phyloP scores from a whole-genome alignment of 495 filamentous ascomycete species.

The Aspergillus funiculosus region DNA sequence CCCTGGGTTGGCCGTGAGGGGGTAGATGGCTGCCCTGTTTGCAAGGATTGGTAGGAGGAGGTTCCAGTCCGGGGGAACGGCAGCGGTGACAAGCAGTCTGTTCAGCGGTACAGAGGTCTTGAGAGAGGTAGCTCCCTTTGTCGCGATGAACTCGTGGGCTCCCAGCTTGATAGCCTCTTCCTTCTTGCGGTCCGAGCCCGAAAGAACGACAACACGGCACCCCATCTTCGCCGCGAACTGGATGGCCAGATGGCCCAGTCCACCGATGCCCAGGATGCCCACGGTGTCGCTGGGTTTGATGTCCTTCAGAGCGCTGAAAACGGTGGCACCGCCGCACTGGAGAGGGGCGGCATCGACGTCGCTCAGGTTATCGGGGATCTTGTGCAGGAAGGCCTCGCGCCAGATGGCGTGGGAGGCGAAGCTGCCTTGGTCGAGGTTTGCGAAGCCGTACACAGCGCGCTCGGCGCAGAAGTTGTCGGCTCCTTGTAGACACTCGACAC shows the following conservation, averaged over 20 bases:
- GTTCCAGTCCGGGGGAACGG: slow-evolving; percentile 9
- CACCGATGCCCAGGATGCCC: slow-evolving; percentile 14
- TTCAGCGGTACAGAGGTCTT: slow-evolving; percentile 1
- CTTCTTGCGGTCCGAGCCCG: slow-evolving; percentile 11
- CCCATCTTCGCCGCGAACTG: slow-evolving; percentile 17
- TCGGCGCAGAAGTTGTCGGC: slow-evolving; percentile 9
- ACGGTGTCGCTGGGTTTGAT: slow-evolving; percentile 13
- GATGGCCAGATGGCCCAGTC: slow-evolving; percentile 16
- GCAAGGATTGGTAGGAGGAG: slow-evolving; percentile 10
- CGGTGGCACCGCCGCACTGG: slow-evolving; percentile 15
- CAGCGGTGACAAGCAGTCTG: slow-evolving; percentile 7
- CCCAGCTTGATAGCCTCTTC: slow-evolving; percentile 14
- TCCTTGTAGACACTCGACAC: slow-evolving; percentile 9
- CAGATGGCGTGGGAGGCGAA: slow-evolving; percentile 15
- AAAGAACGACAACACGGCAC: slow-evolving; percentile 15
- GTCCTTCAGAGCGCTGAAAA: slow-evolving; percentile 9
- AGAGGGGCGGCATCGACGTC: slow-evolving; percentile 12
- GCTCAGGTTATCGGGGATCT: slow-evolving; percentile 10
- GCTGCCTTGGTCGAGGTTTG: slow-evolving; percentile 11
- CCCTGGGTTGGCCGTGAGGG: neutral
- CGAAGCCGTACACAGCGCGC: slow-evolving; percentile 7
- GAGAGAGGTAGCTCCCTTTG: slow-evolving; percentile 8
- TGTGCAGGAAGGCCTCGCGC: slow-evolving; percentile 14
- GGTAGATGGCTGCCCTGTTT: slow-evolving; percentile 2
- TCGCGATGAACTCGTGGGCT: slow-evolving; percentile 14